Conservation (phyloP, 2,329 filamentous ascomycete species). For the Alternaria metachromatica region DNA sequence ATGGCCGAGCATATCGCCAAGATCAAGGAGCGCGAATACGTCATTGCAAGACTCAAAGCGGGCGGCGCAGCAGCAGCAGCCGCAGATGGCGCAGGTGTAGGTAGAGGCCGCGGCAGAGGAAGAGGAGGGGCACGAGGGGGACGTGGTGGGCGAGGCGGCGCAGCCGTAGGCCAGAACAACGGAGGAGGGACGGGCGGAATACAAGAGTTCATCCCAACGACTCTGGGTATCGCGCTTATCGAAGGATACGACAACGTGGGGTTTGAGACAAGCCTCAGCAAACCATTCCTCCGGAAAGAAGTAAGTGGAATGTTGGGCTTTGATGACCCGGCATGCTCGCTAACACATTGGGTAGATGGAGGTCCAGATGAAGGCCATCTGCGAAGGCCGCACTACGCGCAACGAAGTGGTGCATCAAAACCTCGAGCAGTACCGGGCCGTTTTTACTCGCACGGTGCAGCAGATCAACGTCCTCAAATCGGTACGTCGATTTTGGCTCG, state of each 20-base stretch:
- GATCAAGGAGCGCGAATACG: constrained; percentile 90
- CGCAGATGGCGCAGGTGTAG: constrained; percentile 49
- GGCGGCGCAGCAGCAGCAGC: constrained; percentile 39
- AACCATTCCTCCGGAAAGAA: constrained; percentile 94
- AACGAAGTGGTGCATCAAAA: constrained; percentile 80
- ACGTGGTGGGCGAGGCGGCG: constrained; percentile 57
- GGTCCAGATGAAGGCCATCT: constrained; percentile 94
- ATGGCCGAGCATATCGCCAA: constrained; percentile 99
- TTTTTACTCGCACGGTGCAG: constrained; percentile 82
- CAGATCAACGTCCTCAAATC: constrained; percentile 70
- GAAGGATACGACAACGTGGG: constrained; percentile 95
- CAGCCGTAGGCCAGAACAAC: constrained; percentile 48
- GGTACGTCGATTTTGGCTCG: constrained; percentile 45
- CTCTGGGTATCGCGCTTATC: constrained; percentile 87
- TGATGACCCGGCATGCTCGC: constrained; percentile 5
- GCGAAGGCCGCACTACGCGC: constrained; percentile 80
- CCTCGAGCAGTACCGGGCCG: constrained; percentile 82
- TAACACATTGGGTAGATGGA: constrained; percentile 70
- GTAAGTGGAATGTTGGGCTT: constrained; percentile 39
- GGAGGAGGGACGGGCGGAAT: constrained; percentile 58
- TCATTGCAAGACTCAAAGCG: constrained; percentile 66
- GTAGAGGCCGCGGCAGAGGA: constrained; percentile 53
- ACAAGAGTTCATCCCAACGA: constrained; percentile 91
- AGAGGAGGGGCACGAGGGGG: constrained; percentile 38
- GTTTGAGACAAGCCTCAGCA: constrained; percentile 89